Conservation (phyloP, 2,329 filamentous ascomycete species). For the Botryotinia globosa region DNA sequence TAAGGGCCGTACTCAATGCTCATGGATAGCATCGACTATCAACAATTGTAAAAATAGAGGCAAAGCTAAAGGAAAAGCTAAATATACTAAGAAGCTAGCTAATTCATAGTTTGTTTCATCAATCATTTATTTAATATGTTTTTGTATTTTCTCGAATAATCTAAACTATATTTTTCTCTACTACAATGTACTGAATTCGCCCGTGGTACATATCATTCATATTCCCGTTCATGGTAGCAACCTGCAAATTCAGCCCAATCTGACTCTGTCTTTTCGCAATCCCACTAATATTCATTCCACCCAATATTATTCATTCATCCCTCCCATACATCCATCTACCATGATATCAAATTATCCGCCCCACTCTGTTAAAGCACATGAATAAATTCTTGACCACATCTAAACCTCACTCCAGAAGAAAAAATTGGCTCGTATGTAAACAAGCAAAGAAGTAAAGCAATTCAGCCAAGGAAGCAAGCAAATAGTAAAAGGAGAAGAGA, state of each 20-base stretch:
- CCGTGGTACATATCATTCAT: not conserved
- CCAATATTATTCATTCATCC: constrained; percentile 7
- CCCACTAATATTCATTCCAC: not conserved
- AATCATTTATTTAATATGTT: not conserved
- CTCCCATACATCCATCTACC: not conserved
- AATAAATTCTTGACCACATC: not conserved
- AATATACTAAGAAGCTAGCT: not conserved
- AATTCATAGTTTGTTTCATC: not conserved
- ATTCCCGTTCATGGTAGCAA: not conserved
- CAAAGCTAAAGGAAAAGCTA: not conserved
- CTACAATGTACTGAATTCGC: not conserved
- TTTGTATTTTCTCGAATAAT: not conserved
- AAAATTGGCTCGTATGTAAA: not conserved
- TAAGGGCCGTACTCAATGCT: not conserved
- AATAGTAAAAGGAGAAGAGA: not conserved
- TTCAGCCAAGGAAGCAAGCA: not conserved
- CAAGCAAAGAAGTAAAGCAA: not conserved
- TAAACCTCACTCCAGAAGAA: not conserved
- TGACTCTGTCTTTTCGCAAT: not conserved
- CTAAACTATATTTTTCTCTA: not conserved
- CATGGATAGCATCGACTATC: not conserved
- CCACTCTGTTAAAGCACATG: not conserved
- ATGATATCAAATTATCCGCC: not conserved
- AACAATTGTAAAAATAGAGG: not conserved
- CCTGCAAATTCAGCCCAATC: not conserved